Evolutionary conservation across 306 rosid species (phyloP).

Genomic region (Prinsepia uniflora): DNA sequence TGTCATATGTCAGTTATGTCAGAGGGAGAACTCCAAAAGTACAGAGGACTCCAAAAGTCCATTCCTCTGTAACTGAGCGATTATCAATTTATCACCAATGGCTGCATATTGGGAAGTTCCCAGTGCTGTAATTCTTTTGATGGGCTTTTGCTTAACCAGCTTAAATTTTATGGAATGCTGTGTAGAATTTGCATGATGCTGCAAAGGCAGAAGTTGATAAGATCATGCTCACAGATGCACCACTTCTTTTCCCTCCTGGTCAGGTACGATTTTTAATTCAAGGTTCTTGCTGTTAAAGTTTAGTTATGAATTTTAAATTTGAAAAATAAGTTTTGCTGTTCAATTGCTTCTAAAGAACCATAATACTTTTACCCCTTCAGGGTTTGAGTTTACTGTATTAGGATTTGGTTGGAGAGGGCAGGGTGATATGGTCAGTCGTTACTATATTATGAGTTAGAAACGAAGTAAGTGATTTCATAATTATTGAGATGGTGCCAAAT

Average conservation of each 20-base stretch:
- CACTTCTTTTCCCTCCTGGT: slow-evolving; percentile 89
- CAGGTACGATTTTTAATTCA: slow-evolving; percentile 50
- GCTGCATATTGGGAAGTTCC: neutral
- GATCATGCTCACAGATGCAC: slow-evolving; percentile 94
- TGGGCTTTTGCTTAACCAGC: slow-evolving; percentile 9
- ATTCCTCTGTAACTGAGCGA: neutral
- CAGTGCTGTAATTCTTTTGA: neutral
- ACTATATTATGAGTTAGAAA: slow-evolving; percentile 1
- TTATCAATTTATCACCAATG: neutral
- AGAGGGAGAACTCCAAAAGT: neutral
- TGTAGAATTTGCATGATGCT: slow-evolving; percentile 48
- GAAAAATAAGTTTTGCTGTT: neutral
- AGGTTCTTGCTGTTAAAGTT: neutral
- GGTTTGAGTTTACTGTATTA: neutral
- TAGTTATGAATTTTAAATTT: neutral
- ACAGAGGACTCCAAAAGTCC: no score
- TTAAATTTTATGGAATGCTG: slow-evolving; percentile 17
- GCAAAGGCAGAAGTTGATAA: slow-evolving; percentile 73
- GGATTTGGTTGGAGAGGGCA: neutral
- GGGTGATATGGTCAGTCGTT: neutral
- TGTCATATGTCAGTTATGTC: neutral
- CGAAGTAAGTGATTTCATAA: neutral
- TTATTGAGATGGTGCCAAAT: neutral
- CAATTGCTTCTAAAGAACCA: neutral
- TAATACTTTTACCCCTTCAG: neutral